These are phyloP conservation scores for Penicillium polonicum DNA, from an alignment of 2,329 filamentous ascomycete genomes.

Conservation along the genomic window DNA sequence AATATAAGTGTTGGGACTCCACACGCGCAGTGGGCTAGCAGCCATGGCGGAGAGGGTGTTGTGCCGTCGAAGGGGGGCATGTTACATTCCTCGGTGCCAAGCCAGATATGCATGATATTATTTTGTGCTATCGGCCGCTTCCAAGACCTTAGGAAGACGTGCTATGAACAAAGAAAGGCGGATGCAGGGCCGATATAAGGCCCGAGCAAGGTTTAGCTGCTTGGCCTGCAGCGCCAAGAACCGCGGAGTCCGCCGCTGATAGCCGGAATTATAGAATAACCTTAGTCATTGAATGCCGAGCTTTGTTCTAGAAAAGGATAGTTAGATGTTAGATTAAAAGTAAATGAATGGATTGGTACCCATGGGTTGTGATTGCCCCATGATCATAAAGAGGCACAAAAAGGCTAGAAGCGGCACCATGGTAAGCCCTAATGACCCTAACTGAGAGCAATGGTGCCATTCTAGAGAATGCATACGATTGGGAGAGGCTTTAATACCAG, in stretches of 20 bases:
- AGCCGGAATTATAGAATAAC: constrained; percentile 4
- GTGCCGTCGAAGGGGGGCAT: constrained; percentile 14
- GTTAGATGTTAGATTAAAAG: background rate
- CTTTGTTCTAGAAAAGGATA: background rate
- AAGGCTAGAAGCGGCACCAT: background rate
- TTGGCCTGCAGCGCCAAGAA: constrained; percentile 26
- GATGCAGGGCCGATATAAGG: background rate
- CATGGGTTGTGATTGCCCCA: background rate
- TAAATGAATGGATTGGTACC: background rate
- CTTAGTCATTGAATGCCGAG: background rate
- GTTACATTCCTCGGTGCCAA: constrained; percentile 21
- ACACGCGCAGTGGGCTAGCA: background rate
- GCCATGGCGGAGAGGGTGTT: background rate
- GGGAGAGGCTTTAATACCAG: background rate
- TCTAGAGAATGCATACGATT: background rate
- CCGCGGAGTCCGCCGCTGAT: constrained; percentile 13
- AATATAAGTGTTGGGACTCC: background rate
- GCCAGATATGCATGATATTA: constrained; percentile 16
- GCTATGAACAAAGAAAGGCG: constrained; percentile 8
- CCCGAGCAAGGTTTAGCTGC: constrained; percentile 1
- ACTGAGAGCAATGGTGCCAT: background rate
- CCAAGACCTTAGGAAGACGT: background rate
- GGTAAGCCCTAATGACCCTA: background rate
- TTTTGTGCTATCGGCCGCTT: background rate
- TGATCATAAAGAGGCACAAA: background rate